Evolutionary conservation across 2,329 filamentous ascomycete genomes (phyloP).

Genomic region (Biscogniauxia sp.): DNA sequence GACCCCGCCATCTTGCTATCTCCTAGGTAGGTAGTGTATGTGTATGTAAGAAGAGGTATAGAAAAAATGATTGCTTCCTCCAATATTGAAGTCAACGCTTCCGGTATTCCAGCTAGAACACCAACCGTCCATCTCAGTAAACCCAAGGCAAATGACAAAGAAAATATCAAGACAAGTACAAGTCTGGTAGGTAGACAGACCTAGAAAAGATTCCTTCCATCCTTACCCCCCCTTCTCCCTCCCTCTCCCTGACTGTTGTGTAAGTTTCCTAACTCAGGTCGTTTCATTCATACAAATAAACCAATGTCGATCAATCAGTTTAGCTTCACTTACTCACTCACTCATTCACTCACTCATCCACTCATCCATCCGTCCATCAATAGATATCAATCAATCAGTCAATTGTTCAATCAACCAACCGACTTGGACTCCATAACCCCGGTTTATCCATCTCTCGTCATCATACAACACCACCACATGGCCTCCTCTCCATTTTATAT

Average conservation of each 20-base stretch:
- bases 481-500: not conserved
- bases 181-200: not conserved
- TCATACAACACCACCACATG: not conserved
- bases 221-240: slow-evolving; percentile 1
- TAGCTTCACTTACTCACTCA: no score
- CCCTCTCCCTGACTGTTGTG: not conserved
- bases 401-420: not conserved
- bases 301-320: not conserved
- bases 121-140: not conserved
- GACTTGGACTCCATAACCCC: not conserved
- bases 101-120: not conserved
- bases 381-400: not conserved
- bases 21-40: no score
- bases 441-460: not conserved
- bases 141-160: not conserved
- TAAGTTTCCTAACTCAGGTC: not conserved
- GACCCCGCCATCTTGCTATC: no score
- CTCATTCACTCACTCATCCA: no score
- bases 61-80: not conserved
- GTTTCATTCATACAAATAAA: not conserved
- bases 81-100: not conserved
- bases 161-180: not conserved
- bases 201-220: not conserved
- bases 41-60: not conserved
- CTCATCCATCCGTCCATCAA: no score